Base-by-base conservation (phyloP, 805 yeast genomes). In the Nakazawaea ishiwadae region DNA sequence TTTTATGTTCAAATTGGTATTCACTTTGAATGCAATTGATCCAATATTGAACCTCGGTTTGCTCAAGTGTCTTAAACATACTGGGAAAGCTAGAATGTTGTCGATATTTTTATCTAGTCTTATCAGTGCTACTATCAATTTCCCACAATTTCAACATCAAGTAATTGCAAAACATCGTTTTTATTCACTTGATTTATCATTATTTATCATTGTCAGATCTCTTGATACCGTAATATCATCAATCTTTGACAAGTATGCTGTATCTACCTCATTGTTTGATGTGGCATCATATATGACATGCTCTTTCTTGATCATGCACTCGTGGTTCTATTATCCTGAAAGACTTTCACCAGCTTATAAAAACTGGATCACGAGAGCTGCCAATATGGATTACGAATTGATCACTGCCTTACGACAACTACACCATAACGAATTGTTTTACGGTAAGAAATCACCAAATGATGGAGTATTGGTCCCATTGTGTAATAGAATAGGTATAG, bases 361-460 rank as follows among this genome's bases (percentile, higher is more conserved):
- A 20, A 56, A 57, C 38, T 71, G 77, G 77, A 71, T 71, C 48
- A 68, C 77, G 3, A 61, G 62, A 32, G 74, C 73, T 15, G 75
- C 77, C 6, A 59, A 64, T 41, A 67, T 71, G 70, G 76, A 71
- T 46, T 53, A 52, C 19, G 71, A 62, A 29, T 46, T 71, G 10
- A 52, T 66, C 3, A 50, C 51, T 12, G 57, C 58, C 3, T 57
- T 71, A 29, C 52, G 59, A 24, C 45, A 49, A 5, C 34, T 71
- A n/a, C 60, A 62, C 23, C 44, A 53, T 4, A 61, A 61, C 4
- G 49, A 52, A 16, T 44, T 65, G 31, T 47, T 49, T 17, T 71
- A 71, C 47, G 75, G 75, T 8, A 50, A 54, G 23, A 46, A 51
- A 5, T 52, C 58, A 10, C 53, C 54, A 4, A 44, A 53, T 15